Base-by-base conservation (phyloP, 768 basidiomycete genomes). In the Lepiota brunneoincarnata region DNA sequence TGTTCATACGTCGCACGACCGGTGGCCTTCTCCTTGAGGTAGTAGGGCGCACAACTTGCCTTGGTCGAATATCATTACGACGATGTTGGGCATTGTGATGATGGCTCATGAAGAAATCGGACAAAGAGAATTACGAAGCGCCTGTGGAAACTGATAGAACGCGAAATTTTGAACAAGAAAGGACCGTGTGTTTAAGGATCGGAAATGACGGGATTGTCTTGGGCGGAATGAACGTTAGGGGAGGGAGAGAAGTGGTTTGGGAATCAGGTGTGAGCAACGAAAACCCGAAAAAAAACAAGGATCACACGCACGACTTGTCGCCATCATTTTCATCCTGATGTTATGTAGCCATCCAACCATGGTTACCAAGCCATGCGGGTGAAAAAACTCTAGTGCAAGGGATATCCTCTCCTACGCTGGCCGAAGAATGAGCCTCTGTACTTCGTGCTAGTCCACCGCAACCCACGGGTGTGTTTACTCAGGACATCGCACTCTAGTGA, bases 221-320 rank as follows among this genome's bases (percentile, higher is more conserved):
- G 44, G 18, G 20, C 23, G 44, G 28, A 36, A 39, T 11, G 24
- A 39, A 12, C 17, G 24, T 24, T 45, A 18, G 52, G 7, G 24
- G 35, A 6, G 39, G n/a, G 24, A 14, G 35, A 20, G 21, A 43
- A 15, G 21, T 37, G 41, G 15, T 20, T 46, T 34, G 43, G 18
- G 14, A 26, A 12, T 20, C 9, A 31, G 26, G 21, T 34, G 31
- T 12, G 2, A 20, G 26, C 50, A 51, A 17, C 39, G 12, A 43
- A 36, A 12, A 26, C 15, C 44, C 26, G n/a, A n/a, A n/a, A 12
- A 37, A 54, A 53, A 37, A 54, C 44, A 54, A 46, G 20, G 52
- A 38, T 54, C 52, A 54, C 31, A 31, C 31, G 31, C 31, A 10
- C 52, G 43, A 28, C 35, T 54, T 14, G 44, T 46, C 51, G 21